phyloP scores from a whole-genome alignment of 108 stramenopile genomes.

The Nannochloropsis salina region DNA sequence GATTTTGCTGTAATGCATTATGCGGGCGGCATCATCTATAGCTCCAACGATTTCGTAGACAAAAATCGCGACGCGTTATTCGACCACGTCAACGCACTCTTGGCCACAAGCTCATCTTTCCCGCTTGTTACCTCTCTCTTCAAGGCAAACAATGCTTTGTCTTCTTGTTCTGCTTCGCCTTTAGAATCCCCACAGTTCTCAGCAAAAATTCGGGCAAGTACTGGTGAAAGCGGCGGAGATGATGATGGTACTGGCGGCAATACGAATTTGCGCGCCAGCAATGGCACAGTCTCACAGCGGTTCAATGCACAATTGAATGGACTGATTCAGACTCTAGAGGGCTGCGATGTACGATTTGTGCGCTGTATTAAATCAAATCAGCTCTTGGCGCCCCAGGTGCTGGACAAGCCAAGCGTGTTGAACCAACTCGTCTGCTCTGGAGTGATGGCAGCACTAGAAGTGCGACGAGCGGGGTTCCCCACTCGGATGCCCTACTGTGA shows the following conservation, averaged over 20 bases:
- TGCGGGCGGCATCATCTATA: conserved; percentile 63
- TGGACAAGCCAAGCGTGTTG: conserved; percentile 58
- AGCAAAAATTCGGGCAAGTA: conserved; percentile 24
- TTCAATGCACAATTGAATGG: conserved; percentile 61
- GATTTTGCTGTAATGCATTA: conserved; percentile 59
- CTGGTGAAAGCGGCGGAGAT: conserved; percentile 20
- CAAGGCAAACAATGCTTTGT: neutral
- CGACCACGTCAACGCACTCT: conserved; percentile 45
- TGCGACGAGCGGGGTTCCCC: conserved; percentile 30
- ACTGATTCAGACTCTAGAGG: conserved; percentile 58
- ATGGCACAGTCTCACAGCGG: conserved; percentile 60
- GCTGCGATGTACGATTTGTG: conserved; percentile 65
- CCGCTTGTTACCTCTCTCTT: conserved; percentile 56
- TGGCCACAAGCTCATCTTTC: conserved; percentile 48
- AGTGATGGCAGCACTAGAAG: conserved; percentile 33
- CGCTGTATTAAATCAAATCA: conserved; percentile 76
- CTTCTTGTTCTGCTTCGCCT: neutral
- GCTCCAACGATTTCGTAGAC: conserved; percentile 60
- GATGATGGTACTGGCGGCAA: conserved; percentile 21
- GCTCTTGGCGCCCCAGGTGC: conserved; percentile 53
- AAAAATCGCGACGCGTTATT: conserved; percentile 57
- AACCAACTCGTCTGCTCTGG: conserved; percentile 58
- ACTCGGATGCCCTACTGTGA: conserved; percentile 26
- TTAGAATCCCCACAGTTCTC: neutral
- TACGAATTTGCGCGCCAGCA: conserved; percentile 30